Conservation (phyloP, 2,329 filamentous ascomycete species). For the Colletotrichum eremochloae region DNA sequence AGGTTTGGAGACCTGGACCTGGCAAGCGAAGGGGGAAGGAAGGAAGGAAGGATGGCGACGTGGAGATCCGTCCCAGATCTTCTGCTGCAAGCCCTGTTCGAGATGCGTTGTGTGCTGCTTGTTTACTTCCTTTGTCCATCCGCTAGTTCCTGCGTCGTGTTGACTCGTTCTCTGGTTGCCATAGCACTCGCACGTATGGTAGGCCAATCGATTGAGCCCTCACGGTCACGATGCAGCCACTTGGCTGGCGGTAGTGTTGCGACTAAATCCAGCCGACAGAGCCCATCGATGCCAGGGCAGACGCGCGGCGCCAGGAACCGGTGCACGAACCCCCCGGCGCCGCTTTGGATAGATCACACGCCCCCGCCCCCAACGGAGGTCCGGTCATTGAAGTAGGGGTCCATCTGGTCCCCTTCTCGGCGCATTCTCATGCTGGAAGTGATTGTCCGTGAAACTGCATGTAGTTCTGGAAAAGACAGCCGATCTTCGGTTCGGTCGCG, state of each 20-base stretch:
- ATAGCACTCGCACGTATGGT: conserved; percentile 16
- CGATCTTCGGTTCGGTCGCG: conserved; percentile 18
- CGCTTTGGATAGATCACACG: conserved; percentile 3
- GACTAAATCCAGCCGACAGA: conserved; percentile 21
- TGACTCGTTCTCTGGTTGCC: conserved; percentile 8
- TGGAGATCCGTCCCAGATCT: neutral
- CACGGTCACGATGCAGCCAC: conserved; percentile 5
- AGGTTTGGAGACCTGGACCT: conserved; percentile 7
- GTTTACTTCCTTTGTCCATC: neutral
- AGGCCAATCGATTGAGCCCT: conserved; percentile 3
- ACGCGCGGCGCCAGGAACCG: conserved; percentile 39
- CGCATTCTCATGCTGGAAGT: conserved; percentile 13
- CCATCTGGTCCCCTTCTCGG: neutral
- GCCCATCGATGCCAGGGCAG: conserved; percentile 28
- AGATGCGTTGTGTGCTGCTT: neutral
- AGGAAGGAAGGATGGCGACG: neutral
- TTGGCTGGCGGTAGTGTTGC: conserved; percentile 27
- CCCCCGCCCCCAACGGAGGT: conserved; percentile 40
- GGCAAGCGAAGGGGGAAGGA: too few relatives aligned
- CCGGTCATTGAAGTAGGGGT: conserved; percentile 18
- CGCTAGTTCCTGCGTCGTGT: neutral
- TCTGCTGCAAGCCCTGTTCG: neutral
- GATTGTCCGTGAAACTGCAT: conserved; percentile 3
- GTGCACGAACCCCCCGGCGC: conserved; percentile 10
- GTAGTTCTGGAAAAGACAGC: neutral